Percentiles rank a stretch among this genome's conserved stretches.
These are phyloP conservation scores for Globisporangium echinulatum DNA, from an alignment of 352 stramenopile species.

Conservation along the genomic window DNA sequence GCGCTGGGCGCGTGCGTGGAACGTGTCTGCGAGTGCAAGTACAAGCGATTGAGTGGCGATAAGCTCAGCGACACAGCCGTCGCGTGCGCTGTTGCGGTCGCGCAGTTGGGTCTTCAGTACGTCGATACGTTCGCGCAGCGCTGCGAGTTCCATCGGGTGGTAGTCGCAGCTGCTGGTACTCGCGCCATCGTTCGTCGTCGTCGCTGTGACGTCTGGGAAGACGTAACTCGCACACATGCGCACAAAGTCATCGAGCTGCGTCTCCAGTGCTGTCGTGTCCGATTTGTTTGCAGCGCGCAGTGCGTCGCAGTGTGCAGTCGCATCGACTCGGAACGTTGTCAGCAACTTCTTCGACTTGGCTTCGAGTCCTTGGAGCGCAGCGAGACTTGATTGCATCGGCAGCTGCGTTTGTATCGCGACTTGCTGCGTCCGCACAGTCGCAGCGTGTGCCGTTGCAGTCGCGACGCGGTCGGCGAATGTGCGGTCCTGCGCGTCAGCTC, in stretches of 20 bases:
- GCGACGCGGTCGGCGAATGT: slow-evolving; percentile 32
- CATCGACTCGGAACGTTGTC: slow-evolving; percentile 31
- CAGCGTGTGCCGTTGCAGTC: slow-evolving; percentile 21
- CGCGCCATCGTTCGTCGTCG: slow-evolving; percentile 19
- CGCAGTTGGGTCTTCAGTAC: slow-evolving; percentile 33
- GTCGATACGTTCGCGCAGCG: slow-evolving; percentile 30
- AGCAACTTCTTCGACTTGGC: slow-evolving; percentile 73
- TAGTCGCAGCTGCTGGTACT: slow-evolving; percentile 77
- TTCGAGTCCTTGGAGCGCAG: slow-evolving; percentile 79
- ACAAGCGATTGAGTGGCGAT: slow-evolving; percentile 23
- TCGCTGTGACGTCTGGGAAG: slow-evolving; percentile 55
- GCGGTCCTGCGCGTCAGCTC: slow-evolving; percentile 41
- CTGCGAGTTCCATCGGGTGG: slow-evolving; percentile 62
- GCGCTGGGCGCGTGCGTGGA: slow-evolving; percentile 64
- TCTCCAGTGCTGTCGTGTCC: slow-evolving; percentile 27
- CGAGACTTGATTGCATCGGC: slow-evolving; percentile 64
- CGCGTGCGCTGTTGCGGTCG: slow-evolving; percentile 24
- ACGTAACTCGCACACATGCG: slow-evolving; percentile 43
- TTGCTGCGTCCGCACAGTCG: slow-evolving; percentile 35
- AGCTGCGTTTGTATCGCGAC: slow-evolving; percentile 57
- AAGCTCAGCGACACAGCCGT: slow-evolving; percentile 32
- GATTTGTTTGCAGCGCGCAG: slow-evolving; percentile 11
- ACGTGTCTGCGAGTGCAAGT: slow-evolving; percentile 29
- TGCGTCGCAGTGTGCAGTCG: slow-evolving; percentile 17
- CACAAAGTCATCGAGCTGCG: slow-evolving; percentile 45